A percentile compares a stretch with the other conserved stretches of the same genome.
These are phyloP conservation scores for Ustilago shanxiensis DNA, from an alignment of 1,284 basidiomycete species.

Conservation along the genomic window DNA sequence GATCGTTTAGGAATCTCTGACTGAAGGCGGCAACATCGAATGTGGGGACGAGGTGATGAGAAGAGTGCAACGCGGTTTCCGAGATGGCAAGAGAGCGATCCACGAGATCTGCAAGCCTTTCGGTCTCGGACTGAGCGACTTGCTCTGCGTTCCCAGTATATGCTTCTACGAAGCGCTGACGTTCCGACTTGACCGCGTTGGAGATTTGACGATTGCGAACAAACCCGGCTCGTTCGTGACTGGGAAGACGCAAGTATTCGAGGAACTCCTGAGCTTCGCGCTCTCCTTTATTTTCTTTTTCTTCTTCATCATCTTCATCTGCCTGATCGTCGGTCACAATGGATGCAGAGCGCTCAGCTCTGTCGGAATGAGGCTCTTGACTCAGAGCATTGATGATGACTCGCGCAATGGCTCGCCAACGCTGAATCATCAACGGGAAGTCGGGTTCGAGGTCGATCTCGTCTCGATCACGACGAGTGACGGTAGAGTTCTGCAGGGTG, in stretches of 20 bases:
- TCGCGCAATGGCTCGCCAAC: background rate
- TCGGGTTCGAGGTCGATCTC: background rate
- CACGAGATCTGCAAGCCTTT: background rate
- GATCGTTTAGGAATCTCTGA: background rate
- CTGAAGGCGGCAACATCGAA: background rate
- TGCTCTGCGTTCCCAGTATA: background rate
- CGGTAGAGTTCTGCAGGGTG: background rate
- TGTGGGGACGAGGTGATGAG: background rate
- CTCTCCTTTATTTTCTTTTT: too few relatives aligned
- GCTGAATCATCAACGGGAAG: background rate
- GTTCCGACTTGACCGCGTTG: background rate
- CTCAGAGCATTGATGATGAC: too few relatives aligned
- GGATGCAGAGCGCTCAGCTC: background rate
- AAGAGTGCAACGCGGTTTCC: background rate
- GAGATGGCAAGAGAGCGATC: background rate
- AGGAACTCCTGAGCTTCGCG: background rate
- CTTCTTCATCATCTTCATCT: too few relatives aligned
- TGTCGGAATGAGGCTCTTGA: background rate
- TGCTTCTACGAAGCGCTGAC: background rate
- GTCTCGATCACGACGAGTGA: background rate
- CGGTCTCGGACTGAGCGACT: background rate
- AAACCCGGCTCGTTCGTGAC: background rate
- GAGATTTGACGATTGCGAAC: background rate
- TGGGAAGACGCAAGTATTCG: background rate
- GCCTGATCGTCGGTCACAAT: background rate